These are phyloP conservation scores for Blastobotrys muscicola DNA, from an alignment of 805 yeast genomes.

Conservation along the genomic window DNA sequence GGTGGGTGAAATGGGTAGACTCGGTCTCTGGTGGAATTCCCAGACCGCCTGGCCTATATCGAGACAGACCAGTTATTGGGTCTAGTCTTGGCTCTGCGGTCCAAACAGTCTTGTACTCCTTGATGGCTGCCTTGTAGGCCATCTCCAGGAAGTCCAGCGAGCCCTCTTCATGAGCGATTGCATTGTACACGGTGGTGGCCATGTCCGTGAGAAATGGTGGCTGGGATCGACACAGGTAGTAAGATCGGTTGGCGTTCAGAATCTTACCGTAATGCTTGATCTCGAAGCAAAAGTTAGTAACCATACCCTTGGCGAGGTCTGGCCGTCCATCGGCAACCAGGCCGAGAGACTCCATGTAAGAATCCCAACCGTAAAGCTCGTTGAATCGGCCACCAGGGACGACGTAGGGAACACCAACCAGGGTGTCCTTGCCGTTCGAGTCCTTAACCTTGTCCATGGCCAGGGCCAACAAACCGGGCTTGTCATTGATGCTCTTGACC, in stretches of 20 bases:
- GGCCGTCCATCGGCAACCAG: slow-evolving; percentile 54
- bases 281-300: slow-evolving; percentile 84
- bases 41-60: slow-evolving; percentile 80
- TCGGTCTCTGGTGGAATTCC: slow-evolving; percentile 99
- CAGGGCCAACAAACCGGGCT: slow-evolving; percentile 79
- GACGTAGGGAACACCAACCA: slow-evolving; percentile 58
- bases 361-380: slow-evolving; percentile 97
- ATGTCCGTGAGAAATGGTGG: slow-evolving; percentile 96
- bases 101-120: slow-evolving; percentile 83
- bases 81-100: slow-evolving; percentile 64
- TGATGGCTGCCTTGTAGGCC: slow-evolving; percentile 69
- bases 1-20: slow-evolving; percentile 69
- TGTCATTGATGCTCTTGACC: slow-evolving; percentile 64
- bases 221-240: slow-evolving; percentile 85
- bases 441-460: slow-evolving; percentile 52
- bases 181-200: slow-evolving; percentile 60
- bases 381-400: slow-evolving; percentile 98
- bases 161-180: slow-evolving; percentile 30
- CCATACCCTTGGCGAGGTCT: slow-evolving; percentile 79
- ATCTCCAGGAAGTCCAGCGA: slow-evolving; percentile 54
- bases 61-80: slow-evolving; percentile 63
- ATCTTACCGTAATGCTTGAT: slow-evolving; percentile 86
- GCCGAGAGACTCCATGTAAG: slow-evolving; percentile 86
- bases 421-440: slow-evolving; percentile 30
- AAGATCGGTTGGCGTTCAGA: slow-evolving; percentile 86